These are phyloP conservation scores for Buxus sempervirens DNA, from an alignment of 164 flowering plant genomes.

Conservation along the genomic window DNA sequence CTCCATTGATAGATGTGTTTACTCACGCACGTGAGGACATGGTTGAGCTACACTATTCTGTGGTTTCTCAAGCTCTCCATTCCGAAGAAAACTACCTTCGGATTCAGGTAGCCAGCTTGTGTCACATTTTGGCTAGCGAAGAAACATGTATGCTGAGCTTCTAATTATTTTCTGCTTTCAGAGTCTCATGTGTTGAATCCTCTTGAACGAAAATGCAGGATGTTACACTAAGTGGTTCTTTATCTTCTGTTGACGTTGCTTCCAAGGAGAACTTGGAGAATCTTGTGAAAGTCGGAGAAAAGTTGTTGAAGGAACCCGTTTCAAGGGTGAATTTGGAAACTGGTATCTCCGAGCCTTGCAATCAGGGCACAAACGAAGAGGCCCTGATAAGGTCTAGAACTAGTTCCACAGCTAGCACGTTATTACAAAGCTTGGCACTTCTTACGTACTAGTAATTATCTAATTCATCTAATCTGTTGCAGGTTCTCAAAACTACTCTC, in stretches of 20 bases:
- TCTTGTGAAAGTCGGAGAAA: too few relatives aligned
- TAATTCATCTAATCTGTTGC: too few relatives aligned
- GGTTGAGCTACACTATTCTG: constrained; percentile 26
- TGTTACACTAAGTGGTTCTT: not conserved
- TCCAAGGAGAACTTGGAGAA: constrained; percentile 3
- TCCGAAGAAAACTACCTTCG: constrained; percentile 29
- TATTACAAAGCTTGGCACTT: too few relatives aligned
- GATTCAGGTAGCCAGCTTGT: constrained; percentile 23
- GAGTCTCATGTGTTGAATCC: not conserved
- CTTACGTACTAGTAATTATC: too few relatives aligned
- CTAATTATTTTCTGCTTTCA: not conserved
- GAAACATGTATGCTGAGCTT: too few relatives aligned
- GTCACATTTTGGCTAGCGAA: too few relatives aligned
- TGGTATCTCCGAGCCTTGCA: not conserved
- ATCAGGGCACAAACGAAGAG: not conserved
- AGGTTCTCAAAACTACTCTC: too few relatives aligned
- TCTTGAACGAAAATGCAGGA: not conserved
- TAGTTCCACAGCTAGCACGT: not conserved
- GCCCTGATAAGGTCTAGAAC: too few relatives aligned
- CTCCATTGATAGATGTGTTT: constrained; percentile 30
- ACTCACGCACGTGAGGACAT: constrained; percentile 31
- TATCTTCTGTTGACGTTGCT: not conserved
- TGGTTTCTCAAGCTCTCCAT: constrained; percentile 26
- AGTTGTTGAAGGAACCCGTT: not conserved
- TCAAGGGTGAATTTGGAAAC: not conserved